A percentile compares a stretch with the other conserved stretches of the same genome.
phyloP scores from a whole-genome alignment of 257 asterid genomes.

The Solanum commersonii region DNA sequence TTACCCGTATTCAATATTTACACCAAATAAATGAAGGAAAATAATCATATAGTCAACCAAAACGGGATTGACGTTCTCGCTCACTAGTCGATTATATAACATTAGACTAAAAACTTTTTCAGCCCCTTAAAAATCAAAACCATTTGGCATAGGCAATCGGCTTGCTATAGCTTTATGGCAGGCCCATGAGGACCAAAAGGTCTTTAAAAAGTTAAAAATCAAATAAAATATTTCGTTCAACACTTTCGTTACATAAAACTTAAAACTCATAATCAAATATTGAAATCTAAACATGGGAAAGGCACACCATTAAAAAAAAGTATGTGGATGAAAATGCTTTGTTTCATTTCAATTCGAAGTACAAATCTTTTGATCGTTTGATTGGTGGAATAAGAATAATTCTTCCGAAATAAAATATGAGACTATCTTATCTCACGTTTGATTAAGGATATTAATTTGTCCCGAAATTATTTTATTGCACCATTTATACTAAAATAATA shows the following conservation, averaged over 20 bases:
- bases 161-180: background rate
- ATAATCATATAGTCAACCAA: background rate
- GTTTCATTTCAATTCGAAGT: background rate
- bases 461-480: no score
- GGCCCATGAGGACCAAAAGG: background rate
- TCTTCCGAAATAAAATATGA: no score
- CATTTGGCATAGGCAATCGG: background rate
- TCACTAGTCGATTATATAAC: no score
- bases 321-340: background rate
- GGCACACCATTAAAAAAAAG: background rate
- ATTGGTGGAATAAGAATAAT: background rate
- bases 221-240: no score
- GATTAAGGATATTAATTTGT: no score
- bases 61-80: no score
- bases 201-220: no score
- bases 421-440: no score
- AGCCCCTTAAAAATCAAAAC: no score
- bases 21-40: background rate
- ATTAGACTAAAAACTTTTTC: no score
- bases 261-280: background rate
- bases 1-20: background rate
- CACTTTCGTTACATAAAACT: background rate
- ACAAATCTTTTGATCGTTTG: background rate
- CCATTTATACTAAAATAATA: no score
- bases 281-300: background rate